Evolutionary conservation across 2,329 filamentous ascomycete species (phyloP), one percentile per base, ranked within the genome.

Genomic region (Aspergillus sp.): DNA sequence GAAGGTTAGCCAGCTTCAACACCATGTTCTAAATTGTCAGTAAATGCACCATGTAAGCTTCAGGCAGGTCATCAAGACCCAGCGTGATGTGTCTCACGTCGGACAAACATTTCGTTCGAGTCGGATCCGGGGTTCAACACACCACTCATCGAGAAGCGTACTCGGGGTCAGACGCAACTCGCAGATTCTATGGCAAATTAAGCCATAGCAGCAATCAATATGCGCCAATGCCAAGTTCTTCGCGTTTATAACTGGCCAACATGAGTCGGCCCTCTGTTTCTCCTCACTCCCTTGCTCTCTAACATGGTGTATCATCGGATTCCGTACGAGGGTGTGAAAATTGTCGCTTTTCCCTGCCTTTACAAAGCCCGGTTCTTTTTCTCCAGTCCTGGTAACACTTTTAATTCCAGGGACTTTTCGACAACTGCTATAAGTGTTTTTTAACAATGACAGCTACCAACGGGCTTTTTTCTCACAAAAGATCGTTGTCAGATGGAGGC

Each of bases 151-250:
- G 46, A 6, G 27, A 25, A 49, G 27, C 23, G 17, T 17, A 39
- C 23, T 11, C 19, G 31, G 14, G 14, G 46, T 49, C 33, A 49
- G 33, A 21, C 31, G 12, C 31, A 33, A 37, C 27, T 31, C 27
- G 27, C 27, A 31, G 27, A 37, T 2, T 35, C 41, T 14, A 68
- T 74, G 11, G 78, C 80, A 59, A 74, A 74, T 15, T 70, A 73
- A 21, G 66, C 59, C 25, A 72, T 17, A 11, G 17, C 6, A 25
- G 23, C 23, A 25, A 25, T 25, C 23, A 25, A 25, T 25, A 25
- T 7, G 23, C 23, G 8, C 46, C 31, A 48, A 48, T 39, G 7
- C 12, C 31, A 48, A 37, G 21, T 9, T 15, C 27, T 14, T 19
- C 27, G 11, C 35, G 15, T 6, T 14, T 2, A 9, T 5, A 14